These are phyloP conservation scores for Ceratobasidium sp. DNA, from an alignment of 1,284 basidiomycete species.

Conservation along the genomic window DNA sequence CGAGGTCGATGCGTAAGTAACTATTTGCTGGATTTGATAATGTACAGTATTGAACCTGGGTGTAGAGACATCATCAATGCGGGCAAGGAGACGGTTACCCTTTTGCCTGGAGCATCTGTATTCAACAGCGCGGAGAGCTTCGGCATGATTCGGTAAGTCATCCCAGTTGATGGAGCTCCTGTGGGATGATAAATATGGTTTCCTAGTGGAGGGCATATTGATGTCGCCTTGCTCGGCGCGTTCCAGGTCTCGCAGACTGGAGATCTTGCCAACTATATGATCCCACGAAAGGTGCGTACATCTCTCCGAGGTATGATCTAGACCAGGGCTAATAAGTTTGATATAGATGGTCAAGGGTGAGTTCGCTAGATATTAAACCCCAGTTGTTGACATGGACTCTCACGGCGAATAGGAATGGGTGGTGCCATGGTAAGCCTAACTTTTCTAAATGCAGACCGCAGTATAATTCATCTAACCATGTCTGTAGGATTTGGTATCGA, in stretches of 20 bases:
- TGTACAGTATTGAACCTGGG: constrained; percentile 28
- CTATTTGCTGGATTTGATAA: constrained; percentile 31
- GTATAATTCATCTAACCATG: not conserved
- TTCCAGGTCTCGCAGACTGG: constrained; percentile 94
- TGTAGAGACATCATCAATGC: constrained; percentile 89
- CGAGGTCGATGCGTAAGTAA: constrained; percentile 83
- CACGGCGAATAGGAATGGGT: constrained; percentile 70
- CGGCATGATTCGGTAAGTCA: constrained; percentile 40
- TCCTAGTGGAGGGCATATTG: constrained; percentile 91
- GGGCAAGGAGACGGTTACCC: constrained; percentile 93
- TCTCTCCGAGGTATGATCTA: too few species aligned
- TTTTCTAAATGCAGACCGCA: not conserved
- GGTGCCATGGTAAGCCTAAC: constrained; percentile 73
- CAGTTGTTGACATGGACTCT: constrained; percentile 33
- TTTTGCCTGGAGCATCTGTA: constrained; percentile 89
- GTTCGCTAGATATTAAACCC: constrained; percentile 37
- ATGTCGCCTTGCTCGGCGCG: constrained; percentile 88
- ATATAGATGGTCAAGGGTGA: constrained; percentile 73
- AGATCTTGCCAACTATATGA: constrained; percentile 98
- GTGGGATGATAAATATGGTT: constrained; percentile 26
- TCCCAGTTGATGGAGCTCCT: not conserved
- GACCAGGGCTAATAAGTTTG: not conserved
- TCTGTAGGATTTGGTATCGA: constrained; percentile 84
- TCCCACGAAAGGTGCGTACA: constrained; percentile 74
- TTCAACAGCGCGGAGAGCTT: constrained; percentile 55